Evolutionary conservation across 495 filamentous ascomycete species (phyloP).

Genomic region (Pseudoneurospora amorphoporcata): DNA sequence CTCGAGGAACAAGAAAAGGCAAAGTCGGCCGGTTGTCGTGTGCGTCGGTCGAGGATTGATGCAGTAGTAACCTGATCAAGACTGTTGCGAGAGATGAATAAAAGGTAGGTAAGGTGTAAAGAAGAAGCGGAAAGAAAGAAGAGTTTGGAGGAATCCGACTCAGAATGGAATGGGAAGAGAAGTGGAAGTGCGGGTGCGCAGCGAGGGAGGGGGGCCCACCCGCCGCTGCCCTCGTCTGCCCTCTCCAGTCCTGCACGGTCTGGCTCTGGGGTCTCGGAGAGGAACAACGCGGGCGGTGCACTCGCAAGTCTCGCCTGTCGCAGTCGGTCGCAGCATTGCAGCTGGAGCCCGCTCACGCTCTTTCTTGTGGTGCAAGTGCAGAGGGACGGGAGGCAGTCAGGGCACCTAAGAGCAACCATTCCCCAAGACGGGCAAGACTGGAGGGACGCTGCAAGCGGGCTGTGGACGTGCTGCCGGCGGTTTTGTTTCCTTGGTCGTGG

Average conservation of each 20-base stretch:
- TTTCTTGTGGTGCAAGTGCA: not conserved
- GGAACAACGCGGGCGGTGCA: not conserved
- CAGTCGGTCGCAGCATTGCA: not conserved
- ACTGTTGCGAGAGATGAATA: constrained; percentile 9
- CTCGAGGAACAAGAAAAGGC: constrained; percentile 24
- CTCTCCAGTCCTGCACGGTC: not conserved
- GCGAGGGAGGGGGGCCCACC: constrained; percentile 1
- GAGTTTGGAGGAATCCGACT: constrained; percentile 28
- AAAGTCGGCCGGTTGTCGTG: constrained; percentile 11
- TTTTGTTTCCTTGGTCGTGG: not conserved
- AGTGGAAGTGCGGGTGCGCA: not conserved
- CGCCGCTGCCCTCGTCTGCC: not conserved
- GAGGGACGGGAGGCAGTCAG: not conserved
- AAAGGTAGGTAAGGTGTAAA: constrained; percentile 19
- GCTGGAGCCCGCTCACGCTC: not conserved
- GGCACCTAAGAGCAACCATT: not conserved
- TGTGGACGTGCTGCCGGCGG: not conserved
- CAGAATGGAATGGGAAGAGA: constrained; percentile 1
- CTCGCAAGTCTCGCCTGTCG: not conserved
- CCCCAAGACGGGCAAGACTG: not conserved
- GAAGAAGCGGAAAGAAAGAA: constrained; percentile 20
- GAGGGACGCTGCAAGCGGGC: not conserved
- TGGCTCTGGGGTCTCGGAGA: not conserved
- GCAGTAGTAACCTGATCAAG: constrained; percentile 4
- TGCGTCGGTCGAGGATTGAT: constrained; percentile 10